These are phyloP conservation scores for Epicoccum nigrum DNA, from an alignment of 2,329 filamentous ascomycete species.

Conservation along the genomic window DNA sequence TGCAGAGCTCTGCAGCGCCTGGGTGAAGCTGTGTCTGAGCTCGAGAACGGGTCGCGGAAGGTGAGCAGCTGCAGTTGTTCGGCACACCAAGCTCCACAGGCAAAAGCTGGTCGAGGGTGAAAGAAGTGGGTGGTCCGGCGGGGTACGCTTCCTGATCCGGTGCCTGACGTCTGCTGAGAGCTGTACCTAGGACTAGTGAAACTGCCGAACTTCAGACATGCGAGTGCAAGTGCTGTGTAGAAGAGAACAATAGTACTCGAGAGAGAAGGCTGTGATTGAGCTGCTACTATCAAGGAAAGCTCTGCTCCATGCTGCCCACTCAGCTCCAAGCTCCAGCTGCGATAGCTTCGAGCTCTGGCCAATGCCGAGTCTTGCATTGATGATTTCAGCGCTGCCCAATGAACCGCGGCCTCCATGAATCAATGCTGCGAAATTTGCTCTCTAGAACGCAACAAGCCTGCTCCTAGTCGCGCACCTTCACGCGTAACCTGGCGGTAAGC, in stretches of 20 bases:
- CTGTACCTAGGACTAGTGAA: constrained; percentile 18
- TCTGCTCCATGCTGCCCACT: constrained; percentile 18
- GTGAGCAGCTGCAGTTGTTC: constrained; percentile 12
- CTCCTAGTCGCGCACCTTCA: constrained; percentile 15
- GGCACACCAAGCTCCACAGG: constrained; percentile 16
- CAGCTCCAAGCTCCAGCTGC: constrained; percentile 16
- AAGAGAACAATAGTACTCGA: constrained; percentile 9
- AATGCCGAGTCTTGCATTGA: constrained; percentile 18
- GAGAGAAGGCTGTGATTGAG: constrained; percentile 15
- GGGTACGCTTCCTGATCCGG: constrained; percentile 19
- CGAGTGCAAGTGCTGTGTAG: constrained; percentile 15
- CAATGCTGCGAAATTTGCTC: constrained; percentile 20
- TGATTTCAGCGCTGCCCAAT: constrained; percentile 16
- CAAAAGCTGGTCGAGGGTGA: constrained; percentile 18
- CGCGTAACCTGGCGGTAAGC: constrained; percentile 13
- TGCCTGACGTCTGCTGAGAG: constrained; percentile 18
- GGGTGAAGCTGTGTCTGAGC: constrained; percentile 12
- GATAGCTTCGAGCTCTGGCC: constrained; percentile 16
- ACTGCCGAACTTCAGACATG: constrained; percentile 18
- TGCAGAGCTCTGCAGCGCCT: constrained; percentile 13
- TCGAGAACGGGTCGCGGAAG: constrained; percentile 8
- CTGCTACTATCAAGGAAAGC: constrained; percentile 19
- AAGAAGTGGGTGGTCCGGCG: constrained; percentile 13
- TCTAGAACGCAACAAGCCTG: constrained; percentile 18
- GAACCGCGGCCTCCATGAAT: constrained; percentile 20